Evolutionary conservation across 352 stramenopile genomes (phyloP).

Genomic region (Pythium dissotocum): DNA sequence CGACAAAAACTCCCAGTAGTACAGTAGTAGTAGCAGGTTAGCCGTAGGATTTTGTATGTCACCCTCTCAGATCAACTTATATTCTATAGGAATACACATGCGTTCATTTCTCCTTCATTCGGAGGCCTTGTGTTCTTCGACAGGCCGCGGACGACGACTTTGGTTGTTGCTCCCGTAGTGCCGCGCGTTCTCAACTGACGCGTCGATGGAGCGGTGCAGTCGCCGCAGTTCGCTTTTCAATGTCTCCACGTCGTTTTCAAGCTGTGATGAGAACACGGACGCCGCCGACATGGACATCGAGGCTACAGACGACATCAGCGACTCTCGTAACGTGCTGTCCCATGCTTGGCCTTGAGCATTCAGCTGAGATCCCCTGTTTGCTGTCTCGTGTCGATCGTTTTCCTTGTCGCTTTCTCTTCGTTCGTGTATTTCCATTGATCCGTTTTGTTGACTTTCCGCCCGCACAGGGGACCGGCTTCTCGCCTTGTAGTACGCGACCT

Average conservation of each 20-base stretch:
- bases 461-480: slow-evolving; percentile 14
- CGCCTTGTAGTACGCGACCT: slow-evolving; percentile 27
- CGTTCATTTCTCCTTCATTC: background rate
- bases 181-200: slow-evolving; percentile 8
- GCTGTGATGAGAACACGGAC: slow-evolving; percentile 21
- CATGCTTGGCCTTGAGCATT: background rate
- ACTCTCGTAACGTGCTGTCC: slow-evolving; percentile 11
- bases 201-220: slow-evolving; percentile 28
- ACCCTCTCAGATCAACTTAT: background rate
- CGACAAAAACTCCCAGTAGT: background rate
- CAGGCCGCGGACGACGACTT: background rate
- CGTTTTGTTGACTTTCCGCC: background rate
- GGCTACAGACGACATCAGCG: slow-evolving; percentile 20
- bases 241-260: slow-evolving; percentile 25
- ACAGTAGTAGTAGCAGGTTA: slow-evolving; percentile 1
- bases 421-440: background rate
- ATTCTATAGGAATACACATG: slow-evolving; percentile 11
- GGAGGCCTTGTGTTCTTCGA: slow-evolving; percentile 1
- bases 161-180: background rate
- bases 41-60: slow-evolving; percentile 3
- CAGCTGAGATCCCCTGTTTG: background rate
- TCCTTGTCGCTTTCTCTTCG: slow-evolving; percentile 8
- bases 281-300: slow-evolving; percentile 23
- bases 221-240: slow-evolving; percentile 23
- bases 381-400: slow-evolving; percentile 3